phyloP scores from a whole-genome alignment of 2,329 filamentous ascomycete species.

The Epichloe elymi region DNA sequence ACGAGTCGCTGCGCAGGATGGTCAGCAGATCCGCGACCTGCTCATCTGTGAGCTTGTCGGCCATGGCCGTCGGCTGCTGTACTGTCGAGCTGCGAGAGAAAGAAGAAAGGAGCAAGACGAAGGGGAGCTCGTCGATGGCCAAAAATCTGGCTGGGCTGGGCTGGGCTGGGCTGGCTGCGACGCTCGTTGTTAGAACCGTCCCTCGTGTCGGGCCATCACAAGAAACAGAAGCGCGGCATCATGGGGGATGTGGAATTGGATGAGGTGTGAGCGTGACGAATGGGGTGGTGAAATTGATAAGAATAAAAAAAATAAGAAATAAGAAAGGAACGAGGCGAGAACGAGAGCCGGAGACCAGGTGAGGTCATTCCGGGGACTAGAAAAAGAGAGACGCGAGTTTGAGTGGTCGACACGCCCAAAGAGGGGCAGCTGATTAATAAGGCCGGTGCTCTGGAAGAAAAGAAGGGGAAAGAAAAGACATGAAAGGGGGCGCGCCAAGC shows the following conservation, averaged over 20 bases:
- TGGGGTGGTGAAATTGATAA: too few relatives aligned
- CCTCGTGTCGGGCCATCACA: too few relatives aligned
- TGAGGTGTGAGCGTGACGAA: neutral
- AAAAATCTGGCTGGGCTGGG: neutral
- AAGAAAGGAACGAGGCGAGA: neutral
- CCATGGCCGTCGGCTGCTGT: slow-evolving; percentile 24
- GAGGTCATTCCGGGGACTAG: slow-evolving; percentile 1
- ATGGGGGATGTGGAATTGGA: neutral
- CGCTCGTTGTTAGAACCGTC: neutral
- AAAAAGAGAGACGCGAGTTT: neutral
- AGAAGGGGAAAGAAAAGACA: neutral
- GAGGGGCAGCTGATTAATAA: neutral
- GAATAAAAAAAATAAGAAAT: too few relatives aligned
- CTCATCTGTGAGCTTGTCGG: slow-evolving; percentile 45
- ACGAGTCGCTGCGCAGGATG: slow-evolving; percentile 46
- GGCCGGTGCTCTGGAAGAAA: neutral
- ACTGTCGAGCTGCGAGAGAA: neutral
- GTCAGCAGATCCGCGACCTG: slow-evolving; percentile 41
- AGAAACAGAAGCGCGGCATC: too few relatives aligned
- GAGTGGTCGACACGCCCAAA: slow-evolving; percentile 1
- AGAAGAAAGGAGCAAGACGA: neutral
- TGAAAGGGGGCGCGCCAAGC: too few relatives aligned
- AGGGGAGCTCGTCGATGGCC: neutral
- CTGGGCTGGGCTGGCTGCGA: neutral
- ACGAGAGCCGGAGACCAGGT: neutral